phyloP scores from a whole-genome alignment of 2,329 filamentous ascomycete genomes.

The Cryphonectria carpinicola region DNA sequence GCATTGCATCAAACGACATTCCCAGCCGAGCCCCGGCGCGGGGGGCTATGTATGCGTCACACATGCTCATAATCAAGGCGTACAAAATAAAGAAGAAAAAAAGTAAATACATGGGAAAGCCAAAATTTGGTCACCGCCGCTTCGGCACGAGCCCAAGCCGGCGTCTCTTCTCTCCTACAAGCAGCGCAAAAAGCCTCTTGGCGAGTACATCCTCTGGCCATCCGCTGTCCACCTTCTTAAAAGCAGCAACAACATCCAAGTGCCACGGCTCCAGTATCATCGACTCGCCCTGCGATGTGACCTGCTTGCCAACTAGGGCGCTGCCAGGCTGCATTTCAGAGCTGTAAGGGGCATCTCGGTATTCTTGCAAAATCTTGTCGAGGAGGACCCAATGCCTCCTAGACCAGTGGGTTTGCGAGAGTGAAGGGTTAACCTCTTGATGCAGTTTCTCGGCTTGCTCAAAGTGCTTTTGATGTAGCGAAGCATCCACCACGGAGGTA shows the following conservation, averaged over 20 bases:
- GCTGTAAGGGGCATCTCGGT: conserved; percentile 45
- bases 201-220: conserved; percentile 56
- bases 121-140: conserved; percentile 25
- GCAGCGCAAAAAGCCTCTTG: conserved; percentile 57
- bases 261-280: conserved; percentile 60
- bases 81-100: background rate
- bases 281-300: conserved; percentile 50
- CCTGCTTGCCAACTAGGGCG: conserved; percentile 52
- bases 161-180: conserved; percentile 54
- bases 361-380: conserved; percentile 55
- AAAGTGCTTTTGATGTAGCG: conserved; percentile 4
- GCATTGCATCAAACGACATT: conserved; percentile 13
- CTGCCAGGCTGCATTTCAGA: conserved; percentile 39
- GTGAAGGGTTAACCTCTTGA: conserved; percentile 22
- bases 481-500: conserved; percentile 5
- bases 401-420: conserved; percentile 53
- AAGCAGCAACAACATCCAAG: conserved; percentile 60
- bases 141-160: conserved; percentile 32
- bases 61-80: conserved; percentile 22
- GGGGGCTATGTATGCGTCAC: conserved; percentile 16
- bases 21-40: conserved; percentile 1
- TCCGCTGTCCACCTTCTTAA: conserved; percentile 49
- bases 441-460: conserved; percentile 9
- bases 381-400: conserved; percentile 58
- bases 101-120: conserved; percentile 23